Evolutionary conservation across 2,329 filamentous ascomycete genomes (phyloP).

Genomic region (Torrubiella hemipterigena): DNA sequence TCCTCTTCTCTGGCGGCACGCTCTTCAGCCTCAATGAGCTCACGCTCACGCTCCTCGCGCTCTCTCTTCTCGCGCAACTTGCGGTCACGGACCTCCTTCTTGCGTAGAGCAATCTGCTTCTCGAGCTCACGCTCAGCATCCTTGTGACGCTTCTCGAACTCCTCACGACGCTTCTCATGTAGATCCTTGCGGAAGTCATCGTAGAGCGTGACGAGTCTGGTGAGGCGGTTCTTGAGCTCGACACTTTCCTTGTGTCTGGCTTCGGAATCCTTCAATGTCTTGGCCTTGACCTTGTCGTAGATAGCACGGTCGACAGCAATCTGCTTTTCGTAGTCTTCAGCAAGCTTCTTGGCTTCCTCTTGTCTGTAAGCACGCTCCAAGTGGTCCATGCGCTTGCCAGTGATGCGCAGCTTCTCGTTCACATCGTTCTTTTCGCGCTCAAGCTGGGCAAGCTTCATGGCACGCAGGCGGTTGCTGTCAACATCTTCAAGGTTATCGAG

Average conservation of each 20-base stretch:
- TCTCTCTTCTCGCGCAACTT: slow-evolving; percentile 74
- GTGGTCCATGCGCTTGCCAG: slow-evolving; percentile 92
- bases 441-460: slow-evolving; percentile 88
- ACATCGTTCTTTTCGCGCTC: slow-evolving; percentile 98
- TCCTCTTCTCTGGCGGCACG: slow-evolving; percentile 70
- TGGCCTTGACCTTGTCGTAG: slow-evolving; percentile 66
- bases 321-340: slow-evolving; percentile 75
- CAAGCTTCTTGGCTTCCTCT: slow-evolving; percentile 87
- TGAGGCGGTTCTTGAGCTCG: slow-evolving; percentile 85
- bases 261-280: slow-evolving; percentile 71
- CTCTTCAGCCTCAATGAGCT: slow-evolving; percentile 75
- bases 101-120: slow-evolving; percentile 75
- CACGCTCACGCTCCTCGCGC: slow-evolving; percentile 71
- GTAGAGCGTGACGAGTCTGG: slow-evolving; percentile 72
- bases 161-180: slow-evolving; percentile 77
- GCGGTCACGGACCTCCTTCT: slow-evolving; percentile 79
- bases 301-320: slow-evolving; percentile 64
- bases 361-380: slow-evolving; percentile 93
- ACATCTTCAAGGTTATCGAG: slow-evolving; percentile 73
- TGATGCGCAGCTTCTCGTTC: slow-evolving; percentile 79
- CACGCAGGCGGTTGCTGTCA: slow-evolving; percentile 80
- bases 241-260: slow-evolving; percentile 86
- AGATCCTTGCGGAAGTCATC: slow-evolving; percentile 73
- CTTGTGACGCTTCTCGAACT: slow-evolving; percentile 90
- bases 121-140: slow-evolving; percentile 88